These are phyloP conservation scores for Ceratopteris richardii DNA, from an alignment of 75 land plant genomes.

Conservation along the genomic window DNA sequence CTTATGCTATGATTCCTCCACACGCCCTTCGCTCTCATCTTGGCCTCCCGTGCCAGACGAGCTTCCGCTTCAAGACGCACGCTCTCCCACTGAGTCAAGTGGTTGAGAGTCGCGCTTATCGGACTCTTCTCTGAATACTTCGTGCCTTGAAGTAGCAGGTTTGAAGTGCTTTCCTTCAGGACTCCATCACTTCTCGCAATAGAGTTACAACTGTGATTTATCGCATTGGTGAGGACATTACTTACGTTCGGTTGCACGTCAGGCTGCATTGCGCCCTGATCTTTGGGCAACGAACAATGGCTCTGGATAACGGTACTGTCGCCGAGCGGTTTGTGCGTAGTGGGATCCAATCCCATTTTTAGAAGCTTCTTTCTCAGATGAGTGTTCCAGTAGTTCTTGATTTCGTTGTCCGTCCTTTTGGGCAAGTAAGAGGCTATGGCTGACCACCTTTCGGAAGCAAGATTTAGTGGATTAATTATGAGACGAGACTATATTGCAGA, in stretches of 20 bases:
- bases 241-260: too few relatives aligned
- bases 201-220: too few relatives aligned
- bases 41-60: slow-evolving; percentile 16
- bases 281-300: too few relatives aligned
- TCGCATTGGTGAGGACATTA: too few relatives aligned
- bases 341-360: slow-evolving; percentile 35
- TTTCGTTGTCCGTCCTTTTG: slow-evolving; percentile 35
- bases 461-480: not conserved
- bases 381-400: slow-evolving; percentile 46
- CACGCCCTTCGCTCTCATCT: slow-evolving; percentile 4
- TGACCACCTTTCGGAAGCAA: slow-evolving; percentile 20
- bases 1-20: not conserved
- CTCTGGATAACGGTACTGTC: not conserved
- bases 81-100: slow-evolving; percentile 38
- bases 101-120: slow-evolving; percentile 12
- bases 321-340: slow-evolving; percentile 21
- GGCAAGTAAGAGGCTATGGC: slow-evolving; percentile 35
- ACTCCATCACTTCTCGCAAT: too few relatives aligned
- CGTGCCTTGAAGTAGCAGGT: too few relatives aligned
- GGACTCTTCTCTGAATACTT: too few relatives aligned
- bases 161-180: too few relatives aligned
- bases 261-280: too few relatives aligned
- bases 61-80: slow-evolving; percentile 33
- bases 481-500: too few relatives aligned
- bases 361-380: slow-evolving; percentile 32